Percentiles rank a stretch among this genome's conserved stretches.
phyloP scores from a whole-genome alignment of 1,139 yeast species.

The Candida sanyaensis region DNA sequence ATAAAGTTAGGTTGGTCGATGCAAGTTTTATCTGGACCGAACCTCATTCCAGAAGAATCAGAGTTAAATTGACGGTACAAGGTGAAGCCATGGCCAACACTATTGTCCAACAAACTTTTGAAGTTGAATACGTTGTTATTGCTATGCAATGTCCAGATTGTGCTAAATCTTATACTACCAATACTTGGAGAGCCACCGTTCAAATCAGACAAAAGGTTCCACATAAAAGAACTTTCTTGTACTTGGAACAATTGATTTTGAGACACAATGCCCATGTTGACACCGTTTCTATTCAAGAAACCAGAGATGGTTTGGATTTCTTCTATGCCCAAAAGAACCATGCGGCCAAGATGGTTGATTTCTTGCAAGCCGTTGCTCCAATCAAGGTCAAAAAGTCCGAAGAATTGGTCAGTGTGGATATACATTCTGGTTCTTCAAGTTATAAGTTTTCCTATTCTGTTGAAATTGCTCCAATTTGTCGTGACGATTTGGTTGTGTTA shows the following conservation, averaged over 20 bases:
- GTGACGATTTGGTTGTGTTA: conserved; percentile 90
- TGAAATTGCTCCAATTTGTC: conserved; percentile 96
- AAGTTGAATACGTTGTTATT: conserved; percentile 89
- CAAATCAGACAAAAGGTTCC: conserved; percentile 97
- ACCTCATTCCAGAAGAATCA: conserved; percentile 95
- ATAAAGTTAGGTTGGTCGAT: conserved; percentile 85
- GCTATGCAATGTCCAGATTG: conserved; percentile 99
- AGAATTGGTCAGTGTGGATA: conserved; percentile 89
- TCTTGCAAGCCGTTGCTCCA: conserved; percentile 86
- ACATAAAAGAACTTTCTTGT: conserved; percentile 94
- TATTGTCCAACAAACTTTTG: conserved; percentile 91
- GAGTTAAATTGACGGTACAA: conserved; percentile 89
- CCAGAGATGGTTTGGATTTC: conserved; percentile 94
- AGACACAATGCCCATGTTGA: conserved; percentile 94
- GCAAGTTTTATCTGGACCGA: conserved; percentile 98
- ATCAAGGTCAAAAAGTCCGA: conserved; percentile 81
- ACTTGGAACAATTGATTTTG: conserved; percentile 90
- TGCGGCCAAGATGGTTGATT: conserved; percentile 92
- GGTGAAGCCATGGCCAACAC: conserved; percentile 95
- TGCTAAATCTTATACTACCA: conserved; percentile 93
- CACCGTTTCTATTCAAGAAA: conserved; percentile 89
- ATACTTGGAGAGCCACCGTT: conserved; percentile 97
- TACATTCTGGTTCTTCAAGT: conserved; percentile 84
- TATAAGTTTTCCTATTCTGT: conserved; percentile 92
- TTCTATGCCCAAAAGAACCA: conserved; percentile 87